Evolutionary conservation across 257 asterid genomes (phyloP).

Genomic region (Solanum medicagineum): DNA sequence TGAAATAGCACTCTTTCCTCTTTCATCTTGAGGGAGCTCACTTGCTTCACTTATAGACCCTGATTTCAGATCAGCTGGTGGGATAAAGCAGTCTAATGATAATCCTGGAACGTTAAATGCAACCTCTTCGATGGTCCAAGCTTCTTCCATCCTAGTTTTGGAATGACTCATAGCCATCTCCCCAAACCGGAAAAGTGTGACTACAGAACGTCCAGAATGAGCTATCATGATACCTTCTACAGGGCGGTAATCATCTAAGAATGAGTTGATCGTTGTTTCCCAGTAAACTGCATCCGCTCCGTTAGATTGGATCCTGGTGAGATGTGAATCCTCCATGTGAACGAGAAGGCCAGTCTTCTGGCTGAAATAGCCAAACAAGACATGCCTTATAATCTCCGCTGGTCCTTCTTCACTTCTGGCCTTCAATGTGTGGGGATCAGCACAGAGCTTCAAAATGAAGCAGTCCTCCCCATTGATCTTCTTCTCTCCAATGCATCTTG

Average conservation of each 20-base stretch:
- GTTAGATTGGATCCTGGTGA: conserved; percentile 82
- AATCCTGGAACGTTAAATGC: conserved; percentile 87
- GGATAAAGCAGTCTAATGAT: conserved; percentile 84
- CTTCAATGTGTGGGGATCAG: conserved; percentile 75
- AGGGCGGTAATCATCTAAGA: conserved; percentile 66
- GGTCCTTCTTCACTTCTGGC: conserved; percentile 97
- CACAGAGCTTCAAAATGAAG: conserved; percentile 77
- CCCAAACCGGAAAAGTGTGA: conserved; percentile 91
- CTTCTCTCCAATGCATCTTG: conserved; percentile 93
- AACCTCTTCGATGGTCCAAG: conserved; percentile 94
- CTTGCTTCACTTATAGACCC: conserved; percentile 65
- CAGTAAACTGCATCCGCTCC: conserved; percentile 97
- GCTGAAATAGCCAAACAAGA: conserved; percentile 90
- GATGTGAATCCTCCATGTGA: conserved; percentile 95
- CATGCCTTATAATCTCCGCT: conserved; percentile 88
- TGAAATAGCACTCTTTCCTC: conserved; percentile 27
- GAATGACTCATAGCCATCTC: conserved; percentile 93
- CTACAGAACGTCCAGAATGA: conserved; percentile 86
- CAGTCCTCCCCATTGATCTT: conserved; percentile 81
- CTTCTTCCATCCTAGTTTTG: conserved; percentile 95
- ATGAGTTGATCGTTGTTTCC: conserved; percentile 93
- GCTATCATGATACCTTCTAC: conserved; percentile 97
- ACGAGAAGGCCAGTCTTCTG: conserved; percentile 86
- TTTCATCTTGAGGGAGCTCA: conserved; percentile 66
- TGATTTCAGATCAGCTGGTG: conserved; percentile 80